Base-by-base conservation (phyloP, 805 yeast species). In the Cyberlindnera misumaiensis region DNA sequence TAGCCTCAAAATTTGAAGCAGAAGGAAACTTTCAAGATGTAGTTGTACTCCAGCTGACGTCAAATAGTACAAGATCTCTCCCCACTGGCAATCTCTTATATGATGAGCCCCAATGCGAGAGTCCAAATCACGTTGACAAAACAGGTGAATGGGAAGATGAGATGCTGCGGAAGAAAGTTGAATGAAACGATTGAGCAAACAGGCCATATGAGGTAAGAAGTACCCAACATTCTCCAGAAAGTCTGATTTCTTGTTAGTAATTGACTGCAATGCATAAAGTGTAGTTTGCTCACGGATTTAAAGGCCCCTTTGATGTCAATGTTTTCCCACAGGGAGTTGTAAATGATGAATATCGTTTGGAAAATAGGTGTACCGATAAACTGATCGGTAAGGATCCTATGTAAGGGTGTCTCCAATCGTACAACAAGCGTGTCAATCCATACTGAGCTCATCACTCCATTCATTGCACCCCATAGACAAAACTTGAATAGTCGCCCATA, bases 201-300 rank as follows among this genome's bases (percentile, higher is more conserved):
- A 3, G 85, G 83, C 82, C 83, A 79, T 36, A 69, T 66, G 51
- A 74, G 58, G 49, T 72, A 76, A 27, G 79, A 70, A 40, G 70
- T 67, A 39, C 69, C 70, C 42, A 79, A 54, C 8, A 78, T 64
- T 32, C 65, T 70, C 38, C 73, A 40, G 45, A 65, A 75, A 8
- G 70, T 58, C 9, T 20, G 8, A 6, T 6, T 20, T 20, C n/a
- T 29, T 28, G 31, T 30, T 36, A 30, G 38, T 35, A 32, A 14
- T 3, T 28, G 8, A 17, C 14, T 28, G 16, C 3, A 33, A 12
- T 20, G 26, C 11, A 11, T 10, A 10, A 14, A 15, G 41, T 47
- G 26, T 25, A 43, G 47, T 11, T 20, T 20, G 8, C 24, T 20
- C 24, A 20, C 24, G 24, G 63, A 45, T 41, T 60, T 59, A 16